A percentile compares a stretch with the other conserved stretches of the same genome.
phyloP scores from a whole-genome alignment of 73 alveolate species.

The Paramecium biaurelia region DNA sequence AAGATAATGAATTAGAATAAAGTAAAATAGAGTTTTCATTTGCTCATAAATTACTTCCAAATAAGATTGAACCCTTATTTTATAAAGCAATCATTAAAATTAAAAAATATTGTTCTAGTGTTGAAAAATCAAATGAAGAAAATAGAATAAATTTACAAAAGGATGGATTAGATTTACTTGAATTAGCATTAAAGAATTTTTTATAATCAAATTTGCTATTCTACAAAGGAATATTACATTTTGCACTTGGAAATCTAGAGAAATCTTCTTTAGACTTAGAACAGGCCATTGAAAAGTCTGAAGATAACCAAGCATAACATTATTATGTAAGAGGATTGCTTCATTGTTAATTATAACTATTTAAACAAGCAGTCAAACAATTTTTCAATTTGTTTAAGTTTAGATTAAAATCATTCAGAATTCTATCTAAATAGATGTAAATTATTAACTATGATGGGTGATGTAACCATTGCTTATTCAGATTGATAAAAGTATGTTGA shows the following conservation, averaged over 20 bases:
- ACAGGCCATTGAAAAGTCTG: slow-evolving; percentile 62
- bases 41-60: slow-evolving; percentile 58
- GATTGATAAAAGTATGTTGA: slow-evolving; percentile 30
- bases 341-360: slow-evolving; percentile 2
- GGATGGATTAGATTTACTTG: slow-evolving; percentile 46
- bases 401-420: slow-evolving; percentile 41
- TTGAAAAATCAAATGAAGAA: slow-evolving; percentile 29
- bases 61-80: slow-evolving; percentile 53
- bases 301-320: slow-evolving; percentile 53
- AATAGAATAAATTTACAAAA: not conserved
- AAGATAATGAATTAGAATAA: slow-evolving; percentile 40
- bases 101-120: not conserved
- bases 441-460: slow-evolving; percentile 22
- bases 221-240: slow-evolving; percentile 46
- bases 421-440: slow-evolving; percentile 41
- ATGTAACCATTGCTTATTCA: not conserved
- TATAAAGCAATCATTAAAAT: slow-evolving; percentile 43
- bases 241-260: slow-evolving; percentile 19
- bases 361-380: slow-evolving; percentile 58
- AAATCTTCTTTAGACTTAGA: slow-evolving; percentile 7
- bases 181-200: not conserved
- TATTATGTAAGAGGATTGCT: slow-evolving; percentile 57
- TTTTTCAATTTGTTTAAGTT: slow-evolving; percentile 52
- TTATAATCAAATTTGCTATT: slow-evolving; percentile 19
- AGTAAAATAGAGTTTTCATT: slow-evolving; percentile 30